Conservation (phyloP, 1,139 yeast genomes). For the Yamadazyma diddensiae region DNA sequence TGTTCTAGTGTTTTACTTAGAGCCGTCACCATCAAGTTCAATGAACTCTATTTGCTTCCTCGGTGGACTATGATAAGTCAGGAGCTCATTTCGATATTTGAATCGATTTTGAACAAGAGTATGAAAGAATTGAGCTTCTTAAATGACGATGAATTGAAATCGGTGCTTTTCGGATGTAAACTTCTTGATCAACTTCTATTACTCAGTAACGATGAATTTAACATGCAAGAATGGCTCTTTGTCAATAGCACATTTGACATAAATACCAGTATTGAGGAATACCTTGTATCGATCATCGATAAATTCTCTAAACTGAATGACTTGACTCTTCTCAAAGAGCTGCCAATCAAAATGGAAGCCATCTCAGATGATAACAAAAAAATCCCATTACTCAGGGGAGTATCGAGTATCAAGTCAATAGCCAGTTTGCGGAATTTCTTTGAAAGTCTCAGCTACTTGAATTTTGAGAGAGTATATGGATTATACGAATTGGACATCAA, state of each 20-base stretch:
- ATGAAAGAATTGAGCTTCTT: slow-evolving; percentile 31
- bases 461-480: slow-evolving; percentile 70
- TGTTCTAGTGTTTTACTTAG: slow-evolving; percentile 60
- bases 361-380: slow-evolving; percentile 14
- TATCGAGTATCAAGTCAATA: slow-evolving; percentile 41
- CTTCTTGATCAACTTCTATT: slow-evolving; percentile 71
- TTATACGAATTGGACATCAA: slow-evolving; percentile 47
- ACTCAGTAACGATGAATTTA: slow-evolving; percentile 74
- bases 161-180: slow-evolving; percentile 63
- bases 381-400: slow-evolving; percentile 49
- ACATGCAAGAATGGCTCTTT: slow-evolving; percentile 81
- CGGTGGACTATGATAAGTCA: slow-evolving; percentile 71
- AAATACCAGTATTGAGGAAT: slow-evolving; percentile 26
- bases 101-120: slow-evolving; percentile 29
- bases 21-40: slow-evolving; percentile 58
- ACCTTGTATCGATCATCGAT: slow-evolving; percentile 49
- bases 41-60: slow-evolving; percentile 61
- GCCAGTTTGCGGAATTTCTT: slow-evolving; percentile 63
- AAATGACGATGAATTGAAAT: slow-evolving; percentile 36
- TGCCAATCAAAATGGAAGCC: slow-evolving; percentile 27
- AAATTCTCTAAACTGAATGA: slow-evolving; percentile 44
- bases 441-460: slow-evolving; percentile 65
- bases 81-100: slow-evolving; percentile 54
- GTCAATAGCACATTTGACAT: slow-evolving; percentile 64
- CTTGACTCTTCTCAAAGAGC: slow-evolving; percentile 31